Base-by-base conservation (phyloP, 1,139 yeast species). In the Pneumocystis carinii region DNA sequence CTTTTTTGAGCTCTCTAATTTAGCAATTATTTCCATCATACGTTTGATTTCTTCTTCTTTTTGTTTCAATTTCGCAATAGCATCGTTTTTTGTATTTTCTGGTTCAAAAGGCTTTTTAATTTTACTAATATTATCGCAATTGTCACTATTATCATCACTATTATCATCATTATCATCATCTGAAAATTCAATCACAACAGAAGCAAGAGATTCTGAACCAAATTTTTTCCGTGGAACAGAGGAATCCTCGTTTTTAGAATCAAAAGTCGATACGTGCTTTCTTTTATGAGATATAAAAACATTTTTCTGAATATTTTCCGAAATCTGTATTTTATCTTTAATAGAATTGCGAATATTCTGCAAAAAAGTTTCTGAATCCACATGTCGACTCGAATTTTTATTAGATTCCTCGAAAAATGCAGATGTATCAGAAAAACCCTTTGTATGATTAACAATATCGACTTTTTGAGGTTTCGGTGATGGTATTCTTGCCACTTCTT, bases 41-140 rank as follows among this genome's bases (percentile, higher is more conserved):
- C 27, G 29, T 35, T 61, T 37, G 19, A 62, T 62, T 35, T 60
- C 64, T 24, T 61, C 64, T 61, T 62, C 64, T 60, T 59, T 62
- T 39, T 36, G 53, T 27, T 37, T 36, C 10, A 62, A 61, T 42
- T 62, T 39, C 6, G 12, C 12, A 38, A 19, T 53, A 32, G 48
- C 61, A 29, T 32, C 39, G 4, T n/a, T 60, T 32, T 59, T 19
- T 8, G 24, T 29, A 56, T 59, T 24, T 24, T 38, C 38, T 3
- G 32, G 5, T 15, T 36, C 15, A 1, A 35, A n/a, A 24, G 19
- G 1, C 29, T 48, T 29, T 42, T 41, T 37, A 3, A 36, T 8
- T 10, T 57, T 57, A 19, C 29, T 14, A 57, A 10, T 12, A 37
- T 14, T 39, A 37, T 17, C 24, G 7, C 8, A 32, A 35, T 29